Conservation (phyloP, 2,329 filamentous ascomycete genomes). For the Talaromyces sp. region DNA sequence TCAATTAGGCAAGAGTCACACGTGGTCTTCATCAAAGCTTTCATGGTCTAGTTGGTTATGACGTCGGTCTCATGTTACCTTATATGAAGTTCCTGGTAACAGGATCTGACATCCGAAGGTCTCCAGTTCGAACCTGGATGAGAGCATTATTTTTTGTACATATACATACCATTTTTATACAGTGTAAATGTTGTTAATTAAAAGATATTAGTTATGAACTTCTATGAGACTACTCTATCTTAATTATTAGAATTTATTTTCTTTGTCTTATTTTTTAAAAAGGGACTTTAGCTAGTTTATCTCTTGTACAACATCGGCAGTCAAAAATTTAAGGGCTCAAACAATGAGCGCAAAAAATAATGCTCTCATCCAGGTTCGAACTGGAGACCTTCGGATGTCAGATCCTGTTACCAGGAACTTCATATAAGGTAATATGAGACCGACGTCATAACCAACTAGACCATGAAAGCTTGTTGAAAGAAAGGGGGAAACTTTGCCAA, state of each 20-base stretch:
- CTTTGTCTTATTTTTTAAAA: no score
- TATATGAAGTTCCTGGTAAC: slow-evolving; percentile 27
- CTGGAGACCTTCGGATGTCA: slow-evolving; percentile 30
- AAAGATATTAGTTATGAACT: no score
- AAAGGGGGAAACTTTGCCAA: no score
- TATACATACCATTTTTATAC: no score
- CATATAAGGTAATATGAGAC: slow-evolving; percentile 27
- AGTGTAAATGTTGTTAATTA: no score
- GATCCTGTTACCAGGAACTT: slow-evolving; percentile 26
- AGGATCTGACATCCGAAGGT: slow-evolving; percentile 28
- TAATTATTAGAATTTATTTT: no score
- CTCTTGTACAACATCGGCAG: no score
- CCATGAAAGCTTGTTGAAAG: slow-evolving; percentile 20
- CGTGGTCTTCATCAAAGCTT: slow-evolving; percentile 17
- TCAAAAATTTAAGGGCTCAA: no score
- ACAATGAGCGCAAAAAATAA: slow-evolving; percentile 4
- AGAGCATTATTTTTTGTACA: slow-evolving; percentile 16
- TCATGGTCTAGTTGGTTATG: slow-evolving; percentile 30
- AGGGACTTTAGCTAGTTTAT: no score
- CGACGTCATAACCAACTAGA: slow-evolving; percentile 31
- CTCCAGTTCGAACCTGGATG: slow-evolving; percentile 30
- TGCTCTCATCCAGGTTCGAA: slow-evolving; percentile 29
- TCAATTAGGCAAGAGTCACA: no score
- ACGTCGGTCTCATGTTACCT: slow-evolving; percentile 28
- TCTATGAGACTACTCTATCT: no score